Percentiles rank a stretch among this genome's conserved stretches.
Conservation (phyloP, 768 basidiomycete species). For the Termitomyces sp. region DNA sequence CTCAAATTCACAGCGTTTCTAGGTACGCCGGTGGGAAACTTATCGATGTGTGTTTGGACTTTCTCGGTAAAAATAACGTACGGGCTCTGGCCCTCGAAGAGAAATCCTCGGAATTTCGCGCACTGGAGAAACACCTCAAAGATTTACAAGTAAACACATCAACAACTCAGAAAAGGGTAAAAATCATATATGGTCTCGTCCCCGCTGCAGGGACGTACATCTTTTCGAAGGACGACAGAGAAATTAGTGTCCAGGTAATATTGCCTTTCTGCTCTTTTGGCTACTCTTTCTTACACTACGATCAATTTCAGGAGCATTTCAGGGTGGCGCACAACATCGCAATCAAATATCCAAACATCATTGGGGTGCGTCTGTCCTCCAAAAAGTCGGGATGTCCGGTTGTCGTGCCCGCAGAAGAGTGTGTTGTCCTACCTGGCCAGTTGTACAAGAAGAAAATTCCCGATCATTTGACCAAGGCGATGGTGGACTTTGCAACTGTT, state of each 20-base stretch:
- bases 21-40: conserved; percentile 27
- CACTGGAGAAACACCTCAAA: conserved; percentile 33
- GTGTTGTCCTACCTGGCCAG: conserved; percentile 39
- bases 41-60: conserved; percentile 25
- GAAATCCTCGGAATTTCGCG: conserved; percentile 18
- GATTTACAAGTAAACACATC: conserved; percentile 25
- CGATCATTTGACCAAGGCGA: conserved; percentile 25
- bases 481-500: conserved; percentile 44
- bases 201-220: conserved; percentile 28
- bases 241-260: conserved; percentile 33
- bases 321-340: conserved; percentile 24
- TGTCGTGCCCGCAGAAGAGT: conserved; percentile 48
- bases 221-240: conserved; percentile 32
- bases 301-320: conserved; percentile 35
- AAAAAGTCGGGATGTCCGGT: conserved; percentile 19
- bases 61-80: conserved; percentile 18
- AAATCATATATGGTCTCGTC: conserved; percentile 32
- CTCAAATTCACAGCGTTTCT: neutral
- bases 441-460: conserved; percentile 41
- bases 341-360: conserved; percentile 26
- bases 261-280: neutral
- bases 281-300: neutral
- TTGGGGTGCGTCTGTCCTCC: conserved; percentile 30
- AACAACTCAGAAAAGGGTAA: conserved; percentile 17
- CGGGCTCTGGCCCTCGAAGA: conserved; percentile 23